Evolutionary conservation across 306 rosid genomes (phyloP).

Genomic region (Fagus sylvatica): DNA sequence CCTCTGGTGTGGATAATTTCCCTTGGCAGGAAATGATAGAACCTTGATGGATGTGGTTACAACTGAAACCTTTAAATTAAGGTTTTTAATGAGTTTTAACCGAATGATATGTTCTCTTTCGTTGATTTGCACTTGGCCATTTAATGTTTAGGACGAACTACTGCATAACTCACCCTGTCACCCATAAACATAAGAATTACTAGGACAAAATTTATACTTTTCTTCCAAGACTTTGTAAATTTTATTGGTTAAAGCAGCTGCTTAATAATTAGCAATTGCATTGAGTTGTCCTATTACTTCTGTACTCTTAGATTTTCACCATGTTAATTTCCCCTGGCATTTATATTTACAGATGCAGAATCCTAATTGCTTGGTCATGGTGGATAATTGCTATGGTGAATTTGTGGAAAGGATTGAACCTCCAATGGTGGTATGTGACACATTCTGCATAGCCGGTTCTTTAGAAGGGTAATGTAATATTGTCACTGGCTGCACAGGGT

Average conservation of each 20-base stretch:
- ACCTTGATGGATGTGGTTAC: slow-evolving; percentile 9
- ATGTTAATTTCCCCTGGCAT: neutral
- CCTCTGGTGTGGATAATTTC: too few relatives aligned
- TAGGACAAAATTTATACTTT: neutral
- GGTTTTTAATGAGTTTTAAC: neutral
- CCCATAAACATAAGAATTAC: neutral
- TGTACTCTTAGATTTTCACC: neutral
- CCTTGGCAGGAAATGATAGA: slow-evolving; percentile 5
- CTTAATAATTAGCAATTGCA: neutral
- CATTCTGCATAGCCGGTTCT: slow-evolving; percentile 23
- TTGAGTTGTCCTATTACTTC: neutral
- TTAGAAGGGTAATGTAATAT: slow-evolving; percentile 20
- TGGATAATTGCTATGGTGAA: slow-evolving; percentile 96
- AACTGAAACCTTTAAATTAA: neutral
- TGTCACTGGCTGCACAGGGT: slow-evolving; percentile 51
- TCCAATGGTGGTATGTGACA: slow-evolving; percentile 76
- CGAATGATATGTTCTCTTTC: neutral
- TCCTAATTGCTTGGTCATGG: slow-evolving; percentile 84
- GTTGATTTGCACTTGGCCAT: neutral
- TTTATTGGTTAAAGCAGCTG: neutral
- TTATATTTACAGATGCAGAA: slow-evolving; percentile 65
- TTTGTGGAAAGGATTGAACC: slow-evolving; percentile 92
- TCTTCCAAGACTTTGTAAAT: neutral
- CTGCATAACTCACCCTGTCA: neutral
- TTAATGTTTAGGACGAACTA: neutral